phyloP scores from a whole-genome alignment of 345 rosid species.

The Linum usitatissimum region DNA sequence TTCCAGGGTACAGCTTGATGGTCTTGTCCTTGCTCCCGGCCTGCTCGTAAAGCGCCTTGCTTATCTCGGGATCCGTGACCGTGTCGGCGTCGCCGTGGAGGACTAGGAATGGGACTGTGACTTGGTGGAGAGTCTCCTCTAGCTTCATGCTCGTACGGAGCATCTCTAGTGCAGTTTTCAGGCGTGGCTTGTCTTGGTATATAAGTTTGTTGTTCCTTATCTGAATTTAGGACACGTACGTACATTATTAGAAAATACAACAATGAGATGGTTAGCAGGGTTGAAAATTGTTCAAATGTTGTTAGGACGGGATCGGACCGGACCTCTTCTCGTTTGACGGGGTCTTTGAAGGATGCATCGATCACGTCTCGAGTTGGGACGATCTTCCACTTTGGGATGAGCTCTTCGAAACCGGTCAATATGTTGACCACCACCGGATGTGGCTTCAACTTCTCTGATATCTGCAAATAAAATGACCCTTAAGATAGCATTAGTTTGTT shows the following conservation, averaged over 20 bases:
- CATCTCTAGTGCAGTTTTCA: constrained; percentile 91
- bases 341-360: constrained; percentile 71
- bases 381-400: constrained; percentile 95
- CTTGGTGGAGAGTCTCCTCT: constrained; percentile 61
- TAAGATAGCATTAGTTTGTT: too few relatives aligned
- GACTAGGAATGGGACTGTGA: constrained; percentile 66
- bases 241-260: too few relatives aligned
- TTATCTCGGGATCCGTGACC: constrained; percentile 91
- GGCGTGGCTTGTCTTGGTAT: constrained; percentile 92
- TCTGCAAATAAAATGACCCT: constrained; percentile 21
- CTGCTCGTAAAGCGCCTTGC: constrained; percentile 68
- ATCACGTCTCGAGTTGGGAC: constrained; percentile 89
- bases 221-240: constrained; percentile 25
- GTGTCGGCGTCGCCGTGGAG: constrained; percentile 91
- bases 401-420: constrained; percentile 65
- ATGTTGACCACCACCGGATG: constrained; percentile 73
- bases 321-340: constrained; percentile 71
- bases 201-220: constrained; percentile 76
- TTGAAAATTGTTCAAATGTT: too few relatives aligned
- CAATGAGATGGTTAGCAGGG: too few relatives aligned
- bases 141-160: constrained; percentile 82
- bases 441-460: constrained; percentile 92
- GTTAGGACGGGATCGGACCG: neutral
- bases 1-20: constrained; percentile 66
- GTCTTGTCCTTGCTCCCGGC: constrained; percentile 77